Evolutionary conservation across 225 moss, liverwort and hornwort genomes (phyloP).

Genomic region (Physcomitrium patens): DNA sequence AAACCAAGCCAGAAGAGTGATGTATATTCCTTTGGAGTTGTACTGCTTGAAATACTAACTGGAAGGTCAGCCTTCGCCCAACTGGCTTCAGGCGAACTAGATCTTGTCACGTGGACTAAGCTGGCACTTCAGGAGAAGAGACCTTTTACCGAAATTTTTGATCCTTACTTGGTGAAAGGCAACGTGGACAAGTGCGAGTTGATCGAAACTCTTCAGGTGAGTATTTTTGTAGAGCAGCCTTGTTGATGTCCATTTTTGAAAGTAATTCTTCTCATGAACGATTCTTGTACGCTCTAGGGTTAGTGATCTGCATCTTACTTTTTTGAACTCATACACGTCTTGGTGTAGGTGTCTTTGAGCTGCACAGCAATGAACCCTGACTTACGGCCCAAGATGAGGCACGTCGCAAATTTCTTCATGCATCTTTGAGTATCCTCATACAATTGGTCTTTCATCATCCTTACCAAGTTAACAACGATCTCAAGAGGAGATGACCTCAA

Average conservation of each 20-base stretch:
- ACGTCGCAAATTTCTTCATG: constrained; percentile 37
- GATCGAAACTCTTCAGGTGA: constrained; percentile 50
- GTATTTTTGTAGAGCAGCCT: not conserved
- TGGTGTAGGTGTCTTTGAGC: constrained; percentile 38
- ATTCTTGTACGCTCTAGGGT: not conserved
- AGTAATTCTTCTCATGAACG: not conserved
- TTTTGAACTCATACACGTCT: not conserved
- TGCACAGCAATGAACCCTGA: constrained; percentile 36
- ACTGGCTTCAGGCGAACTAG: constrained; percentile 37
- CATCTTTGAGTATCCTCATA: constrained; percentile 27
- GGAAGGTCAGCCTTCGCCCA: constrained; percentile 51
- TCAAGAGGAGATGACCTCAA: not conserved
- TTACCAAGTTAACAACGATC: not conserved
- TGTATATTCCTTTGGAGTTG: constrained; percentile 62
- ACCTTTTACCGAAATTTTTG: constrained; percentile 45
- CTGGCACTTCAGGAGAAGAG: constrained; percentile 41
- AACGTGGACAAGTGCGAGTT: constrained; percentile 34
- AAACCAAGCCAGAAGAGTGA: constrained; percentile 56
- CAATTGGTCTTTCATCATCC: not conserved
- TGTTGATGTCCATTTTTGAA: not conserved
- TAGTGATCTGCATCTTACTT: not conserved
- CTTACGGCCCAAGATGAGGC: constrained; percentile 43
- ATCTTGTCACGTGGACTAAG: constrained; percentile 52
- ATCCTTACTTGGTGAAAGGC: constrained; percentile 41
- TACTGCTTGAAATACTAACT: constrained; percentile 55